These are phyloP conservation scores for Eleusine indica DNA, from an alignment of 176 grass and related monocot species.

Conservation along the genomic window DNA sequence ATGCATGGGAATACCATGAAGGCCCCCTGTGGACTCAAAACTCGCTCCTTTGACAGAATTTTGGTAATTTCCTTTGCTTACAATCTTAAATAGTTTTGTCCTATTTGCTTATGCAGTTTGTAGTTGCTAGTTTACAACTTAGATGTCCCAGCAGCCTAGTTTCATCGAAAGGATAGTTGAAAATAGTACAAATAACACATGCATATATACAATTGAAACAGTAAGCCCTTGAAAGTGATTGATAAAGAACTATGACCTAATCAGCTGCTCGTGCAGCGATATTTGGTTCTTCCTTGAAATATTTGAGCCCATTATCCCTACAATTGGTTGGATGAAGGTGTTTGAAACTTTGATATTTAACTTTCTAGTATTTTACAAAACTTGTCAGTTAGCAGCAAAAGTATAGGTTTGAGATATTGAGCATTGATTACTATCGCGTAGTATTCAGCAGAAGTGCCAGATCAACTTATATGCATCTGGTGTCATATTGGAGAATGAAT, in stretches of 20 bases:
- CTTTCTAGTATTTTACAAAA: background rate
- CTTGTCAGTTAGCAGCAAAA: slow-evolving; percentile 17
- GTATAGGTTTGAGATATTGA: slow-evolving; percentile 2
- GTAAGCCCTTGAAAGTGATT: background rate
- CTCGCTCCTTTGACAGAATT: slow-evolving; percentile 82
- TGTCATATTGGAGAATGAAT: background rate
- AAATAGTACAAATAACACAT: slow-evolving; percentile 11
- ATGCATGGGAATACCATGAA: slow-evolving; percentile 99
- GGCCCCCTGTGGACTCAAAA: slow-evolving; percentile 92
- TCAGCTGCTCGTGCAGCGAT: background rate
- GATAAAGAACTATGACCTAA: background rate
- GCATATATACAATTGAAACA: background rate
- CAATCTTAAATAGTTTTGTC: background rate
- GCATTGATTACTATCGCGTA: background rate
- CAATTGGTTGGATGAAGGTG: slow-evolving; percentile 12
- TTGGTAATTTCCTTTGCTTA: slow-evolving; percentile 56
- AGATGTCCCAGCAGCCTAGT: background rate
- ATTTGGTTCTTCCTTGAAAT: slow-evolving; percentile 2
- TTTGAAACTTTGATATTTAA: background rate
- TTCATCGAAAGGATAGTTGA: slow-evolving; percentile 19
- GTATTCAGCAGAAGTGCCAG: background rate
- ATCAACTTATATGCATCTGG: slow-evolving; percentile 15
- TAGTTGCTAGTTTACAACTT: background rate
- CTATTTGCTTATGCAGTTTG: slow-evolving; percentile 2
- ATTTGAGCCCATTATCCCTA: slow-evolving; percentile 19